Percentiles rank a stretch among this genome's conserved stretches.
phyloP scores from a whole-genome alignment of 345 rosid genomes.

The Lagerstroemia speciosa region DNA sequence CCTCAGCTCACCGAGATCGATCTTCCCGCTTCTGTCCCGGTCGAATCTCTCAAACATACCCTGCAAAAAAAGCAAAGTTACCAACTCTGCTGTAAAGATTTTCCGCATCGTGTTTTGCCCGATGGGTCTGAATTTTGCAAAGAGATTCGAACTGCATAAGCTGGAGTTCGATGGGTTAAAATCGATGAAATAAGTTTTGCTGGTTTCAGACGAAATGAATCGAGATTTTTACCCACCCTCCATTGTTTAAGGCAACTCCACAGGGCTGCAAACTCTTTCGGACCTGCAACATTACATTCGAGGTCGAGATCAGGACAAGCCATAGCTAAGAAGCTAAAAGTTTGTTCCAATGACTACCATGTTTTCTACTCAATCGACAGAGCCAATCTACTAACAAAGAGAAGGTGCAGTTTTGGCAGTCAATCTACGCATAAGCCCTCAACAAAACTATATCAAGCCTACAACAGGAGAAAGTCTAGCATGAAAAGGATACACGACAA shows the following conservation, averaged over 20 bases:
- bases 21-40: conserved; percentile 54
- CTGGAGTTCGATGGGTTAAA: too few species aligned
- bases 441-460: too few species aligned
- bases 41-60: conserved; percentile 55
- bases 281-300: conserved; percentile 30
- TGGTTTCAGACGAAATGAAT: not conserved
- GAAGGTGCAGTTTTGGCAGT: too few species aligned
- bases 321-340: not conserved
- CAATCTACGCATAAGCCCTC: too few species aligned
- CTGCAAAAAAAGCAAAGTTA: conserved; percentile 20
- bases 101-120: too few species aligned
- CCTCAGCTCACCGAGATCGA: conserved; percentile 43
- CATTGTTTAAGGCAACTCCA: conserved; percentile 65
- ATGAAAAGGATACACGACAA: too few species aligned
- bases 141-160: not conserved
- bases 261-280: conserved; percentile 47
- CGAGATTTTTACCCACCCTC: conserved; percentile 40
- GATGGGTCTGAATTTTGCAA: not conserved
- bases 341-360: not conserved
- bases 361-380: too few species aligned
- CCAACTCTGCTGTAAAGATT: too few species aligned
- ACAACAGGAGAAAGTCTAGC: too few species aligned
- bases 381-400: too few species aligned
- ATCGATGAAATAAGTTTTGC: not conserved
- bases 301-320: not conserved